phyloP scores from a whole-genome alignment of 495 filamentous ascomycete genomes.

The Podospora bellae-mahoneyi region DNA sequence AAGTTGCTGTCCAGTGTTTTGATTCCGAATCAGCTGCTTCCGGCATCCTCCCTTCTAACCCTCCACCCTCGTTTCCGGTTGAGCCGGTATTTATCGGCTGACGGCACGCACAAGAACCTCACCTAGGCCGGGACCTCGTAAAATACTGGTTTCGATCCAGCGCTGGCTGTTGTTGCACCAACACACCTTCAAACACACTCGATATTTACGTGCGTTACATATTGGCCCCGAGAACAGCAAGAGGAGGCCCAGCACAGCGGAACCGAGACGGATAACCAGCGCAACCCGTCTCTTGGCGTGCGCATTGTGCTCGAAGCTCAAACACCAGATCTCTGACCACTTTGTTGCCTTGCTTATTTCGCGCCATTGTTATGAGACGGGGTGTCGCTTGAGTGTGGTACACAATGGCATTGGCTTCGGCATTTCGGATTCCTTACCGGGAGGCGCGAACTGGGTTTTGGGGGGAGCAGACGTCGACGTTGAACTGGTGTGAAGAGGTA shows the following conservation, averaged over 20 bases:
- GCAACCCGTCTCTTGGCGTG: not conserved
- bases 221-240: too few species aligned
- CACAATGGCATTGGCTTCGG: slow-evolving; percentile 20
- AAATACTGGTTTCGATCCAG: not conserved
- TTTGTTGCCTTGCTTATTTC: not conserved
- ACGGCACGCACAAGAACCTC: slow-evolving; percentile 5
- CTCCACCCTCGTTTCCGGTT: slow-evolving; percentile 7
- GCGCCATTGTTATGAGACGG: not conserved
- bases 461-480: slow-evolving; percentile 79
- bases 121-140: not conserved
- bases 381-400: not conserved
- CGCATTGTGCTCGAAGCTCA: not conserved
- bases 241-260: too few species aligned
- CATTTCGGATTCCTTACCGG: slow-evolving; percentile 62
- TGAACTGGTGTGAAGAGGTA: slow-evolving; percentile 95
- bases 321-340: too few species aligned
- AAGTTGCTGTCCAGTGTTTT: not conserved
- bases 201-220: not conserved
- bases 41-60: not conserved
- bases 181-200: not conserved
- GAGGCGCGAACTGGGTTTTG: slow-evolving; percentile 68
- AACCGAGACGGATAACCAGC: not conserved
- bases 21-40: not conserved
- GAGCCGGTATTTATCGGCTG: slow-evolving; percentile 2
- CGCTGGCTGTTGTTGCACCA: not conserved